A percentile compares a stretch with the other conserved stretches of the same genome.
Conservation (phyloP, 257 asterid species). For the Nicotiana otophora region DNA sequence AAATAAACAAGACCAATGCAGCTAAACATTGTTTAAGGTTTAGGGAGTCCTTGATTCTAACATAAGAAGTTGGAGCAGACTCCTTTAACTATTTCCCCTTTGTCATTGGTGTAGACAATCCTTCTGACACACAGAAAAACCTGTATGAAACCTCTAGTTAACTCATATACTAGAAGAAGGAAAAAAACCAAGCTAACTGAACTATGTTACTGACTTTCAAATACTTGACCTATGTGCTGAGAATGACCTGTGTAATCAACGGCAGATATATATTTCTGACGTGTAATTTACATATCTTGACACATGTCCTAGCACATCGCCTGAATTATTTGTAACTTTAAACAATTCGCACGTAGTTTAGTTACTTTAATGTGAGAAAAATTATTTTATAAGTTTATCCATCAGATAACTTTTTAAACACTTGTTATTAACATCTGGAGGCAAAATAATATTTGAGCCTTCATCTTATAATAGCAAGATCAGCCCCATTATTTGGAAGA, state of each 20-base stretch:
- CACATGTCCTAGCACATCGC: too few relatives aligned
- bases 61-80: slow-evolving; percentile 95
- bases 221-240: not conserved
- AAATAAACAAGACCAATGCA: not conserved
- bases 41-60: slow-evolving; percentile 31
- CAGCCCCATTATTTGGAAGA: too few relatives aligned
- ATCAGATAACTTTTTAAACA: too few relatives aligned
- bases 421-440: too few relatives aligned
- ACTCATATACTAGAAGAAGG: not conserved
- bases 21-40: not conserved
- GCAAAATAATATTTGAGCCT: too few relatives aligned
- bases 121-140: slow-evolving; percentile 86
- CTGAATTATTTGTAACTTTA: too few relatives aligned
- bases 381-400: too few relatives aligned
- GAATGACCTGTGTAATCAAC: not conserved
- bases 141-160: slow-evolving; percentile 25
- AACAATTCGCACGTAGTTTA: too few relatives aligned
- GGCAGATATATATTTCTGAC: not conserved
- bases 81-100: slow-evolving; percentile 76
- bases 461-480: too few relatives aligned
- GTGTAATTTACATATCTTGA: too few relatives aligned
- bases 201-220: not conserved
- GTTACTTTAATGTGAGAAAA: too few relatives aligned
- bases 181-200: not conserved
- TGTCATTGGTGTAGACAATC: slow-evolving; percentile 79